Evolutionary conservation across 306 rosid species (phyloP).

Genomic region (Begonia loranthoides): DNA sequence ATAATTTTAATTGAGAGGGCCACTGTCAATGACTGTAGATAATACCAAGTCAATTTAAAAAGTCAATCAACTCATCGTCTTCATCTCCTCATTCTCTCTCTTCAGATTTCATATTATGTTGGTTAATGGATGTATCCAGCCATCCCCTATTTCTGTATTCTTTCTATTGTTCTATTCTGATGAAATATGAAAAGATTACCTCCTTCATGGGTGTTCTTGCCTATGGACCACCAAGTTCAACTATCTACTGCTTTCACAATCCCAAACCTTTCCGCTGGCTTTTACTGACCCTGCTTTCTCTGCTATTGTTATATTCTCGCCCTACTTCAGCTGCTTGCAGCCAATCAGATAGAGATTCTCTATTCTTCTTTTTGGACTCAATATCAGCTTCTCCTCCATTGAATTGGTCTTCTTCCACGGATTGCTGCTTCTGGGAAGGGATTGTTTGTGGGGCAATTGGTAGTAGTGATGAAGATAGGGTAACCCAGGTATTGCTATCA

Average conservation of each 20-base stretch:
- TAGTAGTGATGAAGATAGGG: constrained; percentile 17
- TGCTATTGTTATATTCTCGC: constrained; percentile 9
- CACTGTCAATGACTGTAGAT: too few relatives aligned
- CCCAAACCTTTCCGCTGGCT: too few relatives aligned
- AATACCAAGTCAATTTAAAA: too few relatives aligned
- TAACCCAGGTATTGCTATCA: constrained; percentile 33
- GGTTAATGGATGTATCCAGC: constrained; percentile 2
- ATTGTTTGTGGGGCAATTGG: constrained; percentile 23
- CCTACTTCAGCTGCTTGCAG: constrained; percentile 29
- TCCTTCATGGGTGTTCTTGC: constrained; percentile 6
- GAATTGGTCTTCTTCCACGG: constrained; percentile 47
- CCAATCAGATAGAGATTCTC: constrained; percentile 34
- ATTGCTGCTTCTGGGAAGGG: constrained; percentile 84
- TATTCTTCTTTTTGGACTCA: constrained; percentile 23
- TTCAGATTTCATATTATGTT: not conserved
- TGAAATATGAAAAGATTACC: constrained; percentile 9
- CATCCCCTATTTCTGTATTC: not conserved
- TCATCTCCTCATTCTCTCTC: constrained; percentile 1
- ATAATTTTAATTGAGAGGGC: too few relatives aligned
- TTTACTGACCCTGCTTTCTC: constrained; percentile 1
- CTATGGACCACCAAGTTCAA: constrained; percentile 5
- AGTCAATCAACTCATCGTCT: too few relatives aligned
- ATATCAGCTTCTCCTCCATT: constrained; percentile 23
- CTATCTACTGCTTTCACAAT: constrained; percentile 13
- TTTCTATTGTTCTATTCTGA: constrained; percentile 5